phyloP scores from a whole-genome alignment of 306 rosid species.

The Prunus armeniaca region DNA sequence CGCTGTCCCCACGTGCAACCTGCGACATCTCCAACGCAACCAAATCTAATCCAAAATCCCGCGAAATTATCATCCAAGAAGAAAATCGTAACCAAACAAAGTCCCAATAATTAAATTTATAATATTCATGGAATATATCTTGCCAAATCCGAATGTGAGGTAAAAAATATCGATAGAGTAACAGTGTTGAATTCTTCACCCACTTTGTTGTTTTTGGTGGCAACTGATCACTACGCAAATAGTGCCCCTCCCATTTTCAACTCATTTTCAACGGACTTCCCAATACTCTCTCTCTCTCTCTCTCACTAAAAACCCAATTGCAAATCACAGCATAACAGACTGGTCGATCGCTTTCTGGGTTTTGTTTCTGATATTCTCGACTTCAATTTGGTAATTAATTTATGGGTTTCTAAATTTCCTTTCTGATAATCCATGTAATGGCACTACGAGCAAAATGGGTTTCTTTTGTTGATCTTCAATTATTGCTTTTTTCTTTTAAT shows the following conservation, averaged over 20 bases:
- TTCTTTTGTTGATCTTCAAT: not conserved
- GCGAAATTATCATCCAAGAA: slow-evolving; percentile 6
- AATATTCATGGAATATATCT: not conserved
- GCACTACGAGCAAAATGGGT: not conserved
- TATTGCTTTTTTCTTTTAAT: no score
- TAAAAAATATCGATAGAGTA: not conserved
- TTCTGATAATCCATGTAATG: not conserved
- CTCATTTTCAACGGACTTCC: slow-evolving; percentile 33
- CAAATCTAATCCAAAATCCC: slow-evolving; percentile 38
- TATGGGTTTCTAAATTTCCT: not conserved
- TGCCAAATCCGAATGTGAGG: not conserved
- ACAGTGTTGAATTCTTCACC: slow-evolving; percentile 17
- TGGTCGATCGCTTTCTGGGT: slow-evolving; percentile 17
- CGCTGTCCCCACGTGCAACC: slow-evolving; percentile 14
- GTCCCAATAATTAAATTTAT: not conserved
- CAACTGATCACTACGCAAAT: not conserved
- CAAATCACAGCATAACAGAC: not conserved
- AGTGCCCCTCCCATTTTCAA: slow-evolving; percentile 6
- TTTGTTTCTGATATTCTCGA: not conserved
- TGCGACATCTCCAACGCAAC: not conserved
- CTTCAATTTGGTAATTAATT: slow-evolving; percentile 21
- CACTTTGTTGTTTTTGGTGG: slow-evolving; percentile 15
- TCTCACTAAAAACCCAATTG: not conserved
- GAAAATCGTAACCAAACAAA: not conserved
- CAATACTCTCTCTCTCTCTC: slow-evolving; percentile 7